Evolutionary conservation across 108 stramenopile species (phyloP).

Genomic region (Nitzschia inconspicua): DNA sequence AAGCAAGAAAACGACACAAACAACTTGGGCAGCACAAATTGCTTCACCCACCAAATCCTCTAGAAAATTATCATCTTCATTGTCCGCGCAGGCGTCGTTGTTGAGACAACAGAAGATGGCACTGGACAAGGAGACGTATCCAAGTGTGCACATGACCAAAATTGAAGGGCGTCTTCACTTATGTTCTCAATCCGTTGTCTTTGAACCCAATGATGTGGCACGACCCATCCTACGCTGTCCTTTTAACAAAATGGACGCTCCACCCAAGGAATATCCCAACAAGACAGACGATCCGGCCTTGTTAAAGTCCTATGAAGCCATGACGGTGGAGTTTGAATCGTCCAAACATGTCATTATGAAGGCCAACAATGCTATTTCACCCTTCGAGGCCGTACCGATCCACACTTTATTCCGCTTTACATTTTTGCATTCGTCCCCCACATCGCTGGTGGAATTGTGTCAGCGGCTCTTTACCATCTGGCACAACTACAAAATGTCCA

Average conservation of each 20-base stretch:
- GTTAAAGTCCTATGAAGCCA: slow-evolving; percentile 21
- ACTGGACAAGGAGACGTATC: slow-evolving; percentile 33
- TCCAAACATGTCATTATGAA: slow-evolving; percentile 55
- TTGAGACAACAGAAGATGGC: slow-evolving; percentile 11
- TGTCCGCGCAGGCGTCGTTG: slow-evolving; percentile 1
- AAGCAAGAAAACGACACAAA: slow-evolving; percentile 1
- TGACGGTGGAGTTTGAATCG: slow-evolving; percentile 32
- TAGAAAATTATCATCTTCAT: slow-evolving; percentile 2
- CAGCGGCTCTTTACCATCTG: slow-evolving; percentile 40
- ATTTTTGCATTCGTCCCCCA: slow-evolving; percentile 74
- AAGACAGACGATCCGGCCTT: slow-evolving; percentile 6
- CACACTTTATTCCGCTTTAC: slow-evolving; percentile 52
- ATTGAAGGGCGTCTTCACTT: slow-evolving; percentile 72
- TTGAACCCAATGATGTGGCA: slow-evolving; percentile 71
- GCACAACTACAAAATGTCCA: slow-evolving; percentile 15
- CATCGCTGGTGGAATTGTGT: slow-evolving; percentile 40
- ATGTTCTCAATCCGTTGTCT: slow-evolving; percentile 69
- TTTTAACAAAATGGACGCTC: slow-evolving; percentile 50
- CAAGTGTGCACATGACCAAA: slow-evolving; percentile 51
- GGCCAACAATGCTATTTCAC: slow-evolving; percentile 56
- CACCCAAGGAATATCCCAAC: slow-evolving; percentile 46
- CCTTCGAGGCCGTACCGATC: slow-evolving; percentile 41
- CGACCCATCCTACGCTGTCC: slow-evolving; percentile 66
- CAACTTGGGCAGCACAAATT: slow-evolving; percentile 6
- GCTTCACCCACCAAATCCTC: neutral